These are phyloP conservation scores for Beauveria australis DNA, from an alignment of 2,329 filamentous ascomycete genomes.

Conservation along the genomic window DNA sequence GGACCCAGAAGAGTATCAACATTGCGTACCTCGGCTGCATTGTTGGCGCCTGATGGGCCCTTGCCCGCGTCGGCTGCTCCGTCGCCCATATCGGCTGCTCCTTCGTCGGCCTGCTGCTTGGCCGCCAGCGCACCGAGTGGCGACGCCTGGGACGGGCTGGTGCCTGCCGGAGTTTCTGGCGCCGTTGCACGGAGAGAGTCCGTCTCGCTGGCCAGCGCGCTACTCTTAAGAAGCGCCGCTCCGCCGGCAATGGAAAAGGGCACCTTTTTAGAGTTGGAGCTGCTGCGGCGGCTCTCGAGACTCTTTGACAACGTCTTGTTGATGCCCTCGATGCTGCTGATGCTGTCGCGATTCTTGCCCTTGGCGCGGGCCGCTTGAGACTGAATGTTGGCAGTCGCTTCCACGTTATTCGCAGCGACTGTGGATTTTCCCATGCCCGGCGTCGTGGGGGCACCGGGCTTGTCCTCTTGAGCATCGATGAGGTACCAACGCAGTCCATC, in stretches of 20 bases:
- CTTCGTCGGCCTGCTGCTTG: slow-evolving; percentile 16
- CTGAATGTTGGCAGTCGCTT: slow-evolving; percentile 69
- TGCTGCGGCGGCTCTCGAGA: slow-evolving; percentile 84
- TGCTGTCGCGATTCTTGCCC: slow-evolving; percentile 35
- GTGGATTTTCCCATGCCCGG: slow-evolving; percentile 88
- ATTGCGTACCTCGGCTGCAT: slow-evolving; percentile 44
- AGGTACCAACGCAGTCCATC: slow-evolving; percentile 95
- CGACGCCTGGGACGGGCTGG: slow-evolving; percentile 32
- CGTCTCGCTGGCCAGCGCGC: slow-evolving; percentile 48
- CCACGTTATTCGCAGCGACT: slow-evolving; percentile 78
- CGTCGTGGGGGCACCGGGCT: slow-evolving; percentile 82
- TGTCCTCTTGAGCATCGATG: slow-evolving; percentile 88
- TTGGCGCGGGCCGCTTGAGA: slow-evolving; percentile 38
- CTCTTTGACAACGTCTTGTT: slow-evolving; percentile 78
- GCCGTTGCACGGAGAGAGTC: slow-evolving; percentile 46
- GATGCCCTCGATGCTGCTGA: slow-evolving; percentile 59
- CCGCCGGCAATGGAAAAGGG: slow-evolving; percentile 40
- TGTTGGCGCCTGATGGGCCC: slow-evolving; percentile 16
- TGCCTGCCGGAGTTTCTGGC: slow-evolving; percentile 31
- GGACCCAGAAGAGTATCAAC: slow-evolving; percentile 45
- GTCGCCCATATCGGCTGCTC: not conserved
- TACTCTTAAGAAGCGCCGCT: slow-evolving; percentile 38
- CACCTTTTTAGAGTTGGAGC: slow-evolving; percentile 74
- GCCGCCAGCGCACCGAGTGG: slow-evolving; percentile 15
- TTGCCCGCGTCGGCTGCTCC: slow-evolving; percentile 1